These are phyloP conservation scores for Remersonia thermophila DNA, from an alignment of 2,329 filamentous ascomycete genomes.

Conservation along the genomic window DNA sequence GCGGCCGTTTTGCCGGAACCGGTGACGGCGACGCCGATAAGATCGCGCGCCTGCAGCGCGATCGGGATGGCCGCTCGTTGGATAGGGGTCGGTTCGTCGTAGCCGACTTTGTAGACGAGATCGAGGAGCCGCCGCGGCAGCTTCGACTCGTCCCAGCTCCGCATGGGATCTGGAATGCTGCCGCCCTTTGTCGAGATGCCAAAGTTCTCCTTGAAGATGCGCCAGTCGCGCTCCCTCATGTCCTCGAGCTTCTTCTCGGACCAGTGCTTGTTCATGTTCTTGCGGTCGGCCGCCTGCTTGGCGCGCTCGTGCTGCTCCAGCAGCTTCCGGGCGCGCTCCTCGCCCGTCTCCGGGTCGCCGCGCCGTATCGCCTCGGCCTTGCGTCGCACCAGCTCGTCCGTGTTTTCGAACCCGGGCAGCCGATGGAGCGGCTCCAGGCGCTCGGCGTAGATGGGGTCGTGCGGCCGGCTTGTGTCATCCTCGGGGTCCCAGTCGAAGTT, in stretches of 20 bases:
- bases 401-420: constrained; percentile 39
- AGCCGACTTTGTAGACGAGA: constrained; percentile 74
- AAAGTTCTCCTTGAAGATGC: constrained; percentile 99
- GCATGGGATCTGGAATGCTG: constrained; percentile 88
- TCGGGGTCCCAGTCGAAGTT: constrained; percentile 97
- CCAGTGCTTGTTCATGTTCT: constrained; percentile 85
- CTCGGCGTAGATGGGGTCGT: constrained; percentile 68
- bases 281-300: constrained; percentile 59
- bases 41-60: constrained; percentile 77
- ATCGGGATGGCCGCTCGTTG: constrained; percentile 94
- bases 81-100: constrained; percentile 81
- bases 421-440: constrained; percentile 52
- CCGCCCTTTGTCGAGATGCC: constrained; percentile 93
- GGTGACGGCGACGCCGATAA: constrained; percentile 96
- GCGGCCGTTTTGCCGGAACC: constrained; percentile 97
- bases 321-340: constrained; percentile 63
- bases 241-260: constrained; percentile 82
- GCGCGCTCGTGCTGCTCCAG: constrained; percentile 74
- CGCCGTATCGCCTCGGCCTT: constrained; percentile 60
- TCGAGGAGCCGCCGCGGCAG: constrained; percentile 67
- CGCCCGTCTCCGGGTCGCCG: constrained; percentile 64
- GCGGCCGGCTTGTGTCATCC: constrained; percentile 77
- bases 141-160: constrained; percentile 76
- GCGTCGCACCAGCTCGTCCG: constrained; percentile 41
- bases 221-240: constrained; percentile 97